A percentile compares a stretch with the other conserved stretches of the same genome.
These are phyloP conservation scores for Sporothrix brunneoviolacea DNA, from an alignment of 2,329 filamentous ascomycete genomes.

Conservation along the genomic window DNA sequence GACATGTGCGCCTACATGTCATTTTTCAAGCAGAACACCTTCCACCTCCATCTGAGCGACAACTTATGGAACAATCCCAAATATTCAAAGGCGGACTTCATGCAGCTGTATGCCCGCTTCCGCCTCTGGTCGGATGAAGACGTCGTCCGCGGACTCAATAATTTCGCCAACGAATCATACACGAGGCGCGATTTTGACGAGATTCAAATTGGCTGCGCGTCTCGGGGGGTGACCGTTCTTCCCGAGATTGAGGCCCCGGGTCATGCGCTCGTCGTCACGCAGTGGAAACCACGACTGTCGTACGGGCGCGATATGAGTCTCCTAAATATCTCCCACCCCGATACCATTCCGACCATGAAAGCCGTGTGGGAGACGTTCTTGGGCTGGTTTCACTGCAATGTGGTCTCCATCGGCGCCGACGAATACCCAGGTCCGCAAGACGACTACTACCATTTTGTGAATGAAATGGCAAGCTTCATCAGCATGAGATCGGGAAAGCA, in stretches of 20 bases:
- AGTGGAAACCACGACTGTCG: conserved; percentile 53
- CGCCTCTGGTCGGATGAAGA: no score
- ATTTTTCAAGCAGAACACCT: conserved; percentile 54
- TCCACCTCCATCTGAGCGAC: conserved; percentile 54
- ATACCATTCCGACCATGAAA: conserved; percentile 46
- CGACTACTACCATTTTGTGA: conserved; percentile 48
- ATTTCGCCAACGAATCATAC: conserved; percentile 48
- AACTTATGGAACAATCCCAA: conserved; percentile 46
- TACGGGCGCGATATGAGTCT: conserved; percentile 40
- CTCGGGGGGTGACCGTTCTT: conserved; percentile 50
- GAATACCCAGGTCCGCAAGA: conserved; percentile 40
- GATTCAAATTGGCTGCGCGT: conserved; percentile 45
- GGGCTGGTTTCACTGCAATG: conserved; percentile 50
- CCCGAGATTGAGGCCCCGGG: conserved; percentile 56
- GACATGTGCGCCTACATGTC: conserved; percentile 55
- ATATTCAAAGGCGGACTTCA: conserved; percentile 40
- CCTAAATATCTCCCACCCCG: conserved; percentile 50
- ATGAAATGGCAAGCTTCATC: conserved; percentile 44
- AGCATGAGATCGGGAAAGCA: conserved; percentile 31
- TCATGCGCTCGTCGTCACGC: conserved; percentile 48
- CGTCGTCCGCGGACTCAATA: conserved; percentile 45
- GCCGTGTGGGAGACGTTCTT: conserved; percentile 47
- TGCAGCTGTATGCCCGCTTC: conserved; percentile 49
- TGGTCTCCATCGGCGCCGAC: conserved; percentile 50
- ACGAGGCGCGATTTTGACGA: conserved; percentile 43